Conservation (phyloP, 805 yeast species). For the Kluyveromyces aestuarii region DNA sequence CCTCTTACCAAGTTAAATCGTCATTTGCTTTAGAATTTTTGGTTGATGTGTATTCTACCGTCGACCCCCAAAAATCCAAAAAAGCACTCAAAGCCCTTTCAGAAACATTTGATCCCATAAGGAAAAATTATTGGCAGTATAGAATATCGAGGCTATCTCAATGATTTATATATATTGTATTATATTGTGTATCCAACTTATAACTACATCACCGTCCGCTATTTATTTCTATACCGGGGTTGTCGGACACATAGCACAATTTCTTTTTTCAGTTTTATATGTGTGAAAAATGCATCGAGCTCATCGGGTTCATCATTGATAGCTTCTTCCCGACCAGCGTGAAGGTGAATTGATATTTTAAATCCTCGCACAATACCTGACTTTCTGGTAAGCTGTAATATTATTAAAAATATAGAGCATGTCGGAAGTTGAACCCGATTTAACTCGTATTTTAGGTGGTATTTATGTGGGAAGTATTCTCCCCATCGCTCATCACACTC, state of each 20-base stretch:
- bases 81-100: slow-evolving; percentile 45
- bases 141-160: slow-evolving; percentile 17
- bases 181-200: slow-evolving; percentile 40
- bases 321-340: neutral
- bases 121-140: slow-evolving; percentile 54
- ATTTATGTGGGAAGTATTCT: slow-evolving; percentile 67
- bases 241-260: slow-evolving; percentile 32
- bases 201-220: neutral
- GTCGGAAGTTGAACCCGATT: slow-evolving; percentile 11
- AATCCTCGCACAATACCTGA: neutral
- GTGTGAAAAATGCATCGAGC: neutral
- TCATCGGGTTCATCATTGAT: neutral
- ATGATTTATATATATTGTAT: slow-evolving; percentile 29
- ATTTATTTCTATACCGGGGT: neutral
- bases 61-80: slow-evolving; percentile 29
- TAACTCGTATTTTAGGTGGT: slow-evolving; percentile 63
- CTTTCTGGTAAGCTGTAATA: neutral
- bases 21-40: slow-evolving; percentile 57
- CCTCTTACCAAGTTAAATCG: slow-evolving; percentile 32
- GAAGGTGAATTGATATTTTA: neutral
- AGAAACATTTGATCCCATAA: slow-evolving; percentile 48
- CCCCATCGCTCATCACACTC: slow-evolving; percentile 47
- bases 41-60: slow-evolving; percentile 38
- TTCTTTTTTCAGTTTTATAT: neutral
- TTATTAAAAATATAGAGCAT: neutral